Evolutionary conservation across 257 asterid genomes (phyloP).

Genomic region (Marsdenia floribunda): DNA sequence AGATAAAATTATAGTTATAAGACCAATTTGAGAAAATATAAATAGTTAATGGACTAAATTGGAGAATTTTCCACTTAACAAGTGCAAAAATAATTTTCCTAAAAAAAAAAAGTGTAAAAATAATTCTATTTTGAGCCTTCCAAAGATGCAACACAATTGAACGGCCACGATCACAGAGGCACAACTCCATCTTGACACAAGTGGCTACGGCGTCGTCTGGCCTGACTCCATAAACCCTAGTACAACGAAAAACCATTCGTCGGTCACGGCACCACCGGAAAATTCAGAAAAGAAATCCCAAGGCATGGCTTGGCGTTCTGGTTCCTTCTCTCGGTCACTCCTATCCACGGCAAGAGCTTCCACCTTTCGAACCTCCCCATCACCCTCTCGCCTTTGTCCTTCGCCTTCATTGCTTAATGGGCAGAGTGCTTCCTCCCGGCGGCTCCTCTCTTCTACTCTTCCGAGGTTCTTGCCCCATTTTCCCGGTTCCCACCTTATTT

Average conservation of each 20-base stretch:
- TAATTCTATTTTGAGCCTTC: too few relatives aligned
- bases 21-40: too few relatives aligned
- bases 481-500: not conserved
- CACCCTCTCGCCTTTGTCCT: constrained; percentile 11
- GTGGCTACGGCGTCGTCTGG: not conserved
- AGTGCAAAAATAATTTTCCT: too few relatives aligned
- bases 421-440: constrained; percentile 19
- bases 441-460: constrained; percentile 25
- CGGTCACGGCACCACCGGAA: not conserved
- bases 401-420: constrained; percentile 16
- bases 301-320: constrained; percentile 32
- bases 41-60: too few relatives aligned
- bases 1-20: too few relatives aligned
- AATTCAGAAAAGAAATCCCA: not conserved
- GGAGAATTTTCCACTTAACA: too few relatives aligned
- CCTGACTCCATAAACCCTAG: constrained; percentile 14
- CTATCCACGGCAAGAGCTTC: constrained; percentile 23
- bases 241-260: constrained; percentile 1
- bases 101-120: too few relatives aligned
- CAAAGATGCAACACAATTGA: too few relatives aligned
- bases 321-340: constrained; percentile 26
- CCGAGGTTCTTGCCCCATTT: constrained; percentile 20
- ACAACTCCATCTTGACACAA: too few relatives aligned
- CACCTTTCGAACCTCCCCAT: constrained; percentile 12
- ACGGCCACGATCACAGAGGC: too few relatives aligned